Evolutionary conservation across 2,329 filamentous ascomycete species (phyloP).

Genomic region (Aphanocladium album): DNA sequence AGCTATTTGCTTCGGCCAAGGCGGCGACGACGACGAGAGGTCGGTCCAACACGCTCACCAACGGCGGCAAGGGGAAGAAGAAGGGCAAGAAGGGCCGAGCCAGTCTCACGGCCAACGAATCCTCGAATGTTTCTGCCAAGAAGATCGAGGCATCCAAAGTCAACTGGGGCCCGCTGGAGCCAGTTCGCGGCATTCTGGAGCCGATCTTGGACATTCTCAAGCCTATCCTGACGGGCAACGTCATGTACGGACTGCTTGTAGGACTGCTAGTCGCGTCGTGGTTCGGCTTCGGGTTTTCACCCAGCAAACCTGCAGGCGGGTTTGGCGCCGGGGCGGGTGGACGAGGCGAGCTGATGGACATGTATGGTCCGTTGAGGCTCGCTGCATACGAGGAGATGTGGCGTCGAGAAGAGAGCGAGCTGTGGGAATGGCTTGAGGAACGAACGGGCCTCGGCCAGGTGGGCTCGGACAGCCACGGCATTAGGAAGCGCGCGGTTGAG

Average conservation of each 20-base stretch:
- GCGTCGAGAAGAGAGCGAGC: conserved; percentile 76
- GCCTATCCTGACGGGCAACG: conserved; percentile 69
- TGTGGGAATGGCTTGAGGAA: conserved; percentile 93
- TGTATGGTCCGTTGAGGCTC: conserved; percentile 56
- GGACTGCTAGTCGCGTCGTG: conserved; percentile 70
- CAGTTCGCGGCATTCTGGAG: conserved; percentile 63
- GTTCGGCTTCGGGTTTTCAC: conserved; percentile 57
- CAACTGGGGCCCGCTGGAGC: conserved; percentile 79
- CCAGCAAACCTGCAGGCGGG: conserved; percentile 30
- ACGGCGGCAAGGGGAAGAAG: conserved; percentile 56
- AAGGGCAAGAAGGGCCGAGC: conserved; percentile 50
- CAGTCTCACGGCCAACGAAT: conserved; percentile 39
- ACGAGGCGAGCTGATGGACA: conserved; percentile 17
- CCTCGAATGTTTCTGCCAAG: conserved; percentile 33
- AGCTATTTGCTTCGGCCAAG: conserved; percentile 70
- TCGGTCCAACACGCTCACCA: conserved; percentile 41
- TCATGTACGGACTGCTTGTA: conserved; percentile 69
- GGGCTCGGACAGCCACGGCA: conserved; percentile 28
- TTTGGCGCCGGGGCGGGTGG: conserved; percentile 26
- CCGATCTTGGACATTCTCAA: conserved; percentile 65
- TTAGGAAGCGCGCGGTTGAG: conserved; percentile 46
- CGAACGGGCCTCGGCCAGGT: conserved; percentile 67
- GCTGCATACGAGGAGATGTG: conserved; percentile 92
- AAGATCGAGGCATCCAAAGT: conserved; percentile 38
- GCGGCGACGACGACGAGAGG: conserved; percentile 64